phyloP scores from a whole-genome alignment of 805 yeast species.

The Wickerhamomyces sydowiorum region DNA sequence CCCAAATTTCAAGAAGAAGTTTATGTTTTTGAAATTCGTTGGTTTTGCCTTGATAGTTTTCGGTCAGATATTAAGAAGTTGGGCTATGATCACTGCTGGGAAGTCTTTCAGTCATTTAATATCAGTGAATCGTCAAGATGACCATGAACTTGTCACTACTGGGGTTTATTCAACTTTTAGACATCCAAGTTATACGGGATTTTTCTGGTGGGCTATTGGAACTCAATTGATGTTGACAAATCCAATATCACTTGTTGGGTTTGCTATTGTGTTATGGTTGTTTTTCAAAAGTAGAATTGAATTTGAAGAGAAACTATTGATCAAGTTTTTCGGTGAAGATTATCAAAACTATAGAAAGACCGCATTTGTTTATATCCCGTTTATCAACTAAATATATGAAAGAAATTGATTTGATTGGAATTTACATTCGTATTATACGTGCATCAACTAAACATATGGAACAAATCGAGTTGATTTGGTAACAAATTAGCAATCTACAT shows the following conservation, averaged over 20 bases:
- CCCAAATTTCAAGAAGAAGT: conserved; percentile 30
- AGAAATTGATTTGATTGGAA: background rate
- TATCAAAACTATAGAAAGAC: conserved; percentile 47
- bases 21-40: conserved; percentile 13
- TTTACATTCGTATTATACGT: too few relatives aligned
- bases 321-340: conserved; percentile 64
- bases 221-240: conserved; percentile 69
- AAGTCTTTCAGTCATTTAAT: conserved; percentile 80
- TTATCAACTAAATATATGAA: conserved; percentile 27
- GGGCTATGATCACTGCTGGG: conserved; percentile 87
- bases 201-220: conserved; percentile 91
- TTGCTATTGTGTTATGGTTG: conserved; percentile 50
- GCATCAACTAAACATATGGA: conserved; percentile 27
- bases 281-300: conserved; percentile 67
- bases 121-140: conserved; percentile 41
- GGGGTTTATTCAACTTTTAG: conserved; percentile 68
- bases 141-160: conserved; percentile 63
- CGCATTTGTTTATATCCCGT: conserved; percentile 63
- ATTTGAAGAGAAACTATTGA: conserved; percentile 63
- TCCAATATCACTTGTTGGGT: conserved; percentile 50
- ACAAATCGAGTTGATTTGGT: background rate
- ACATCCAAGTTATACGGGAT: conserved; percentile 92
- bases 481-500: too few relatives aligned
- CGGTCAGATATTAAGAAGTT: conserved; percentile 68
- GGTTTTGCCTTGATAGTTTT: conserved; percentile 45